A percentile compares a stretch with the other conserved stretches of the same genome.
phyloP scores from a whole-genome alignment of 495 filamentous ascomycete species.

The Neurospora pannonica region DNA sequence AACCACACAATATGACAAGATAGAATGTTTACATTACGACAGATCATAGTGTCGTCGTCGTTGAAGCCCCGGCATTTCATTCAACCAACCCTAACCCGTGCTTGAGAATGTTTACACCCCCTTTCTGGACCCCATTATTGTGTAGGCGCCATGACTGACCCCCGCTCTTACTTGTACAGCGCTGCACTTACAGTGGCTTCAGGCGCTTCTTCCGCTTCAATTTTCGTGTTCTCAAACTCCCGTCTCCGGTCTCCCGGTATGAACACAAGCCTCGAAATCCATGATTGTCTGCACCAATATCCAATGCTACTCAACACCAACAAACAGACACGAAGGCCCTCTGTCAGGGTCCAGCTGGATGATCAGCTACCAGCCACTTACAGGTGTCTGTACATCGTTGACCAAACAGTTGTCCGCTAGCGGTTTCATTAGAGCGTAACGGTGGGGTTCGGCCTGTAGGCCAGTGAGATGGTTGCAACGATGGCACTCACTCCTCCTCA shows the following conservation, averaged over 20 bases:
- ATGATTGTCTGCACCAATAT: background rate
- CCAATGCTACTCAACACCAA: background rate
- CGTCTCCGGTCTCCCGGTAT: no score
- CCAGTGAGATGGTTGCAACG: background rate
- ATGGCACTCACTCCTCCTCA: background rate
- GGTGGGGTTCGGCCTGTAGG: background rate
- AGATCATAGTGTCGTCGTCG: background rate
- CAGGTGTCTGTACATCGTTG: background rate
- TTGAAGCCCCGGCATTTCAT: background rate
- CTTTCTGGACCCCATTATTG: background rate
- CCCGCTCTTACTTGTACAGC: background rate
- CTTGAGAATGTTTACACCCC: background rate
- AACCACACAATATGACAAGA: background rate
- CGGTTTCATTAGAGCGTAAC: background rate
- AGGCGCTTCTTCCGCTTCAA: background rate
- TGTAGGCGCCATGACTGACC: background rate
- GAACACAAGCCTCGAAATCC: background rate
- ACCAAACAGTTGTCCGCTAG: background rate
- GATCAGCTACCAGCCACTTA: background rate
- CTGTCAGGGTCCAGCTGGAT: background rate
- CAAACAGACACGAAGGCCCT: background rate
- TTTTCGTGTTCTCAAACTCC: no score
- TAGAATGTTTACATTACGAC: background rate
- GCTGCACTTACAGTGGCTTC: background rate
- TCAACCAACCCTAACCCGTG: background rate